Evolutionary conservation across 1,284 basidiomycete genomes (phyloP).

Genomic region (Malassezia japonica): DNA sequence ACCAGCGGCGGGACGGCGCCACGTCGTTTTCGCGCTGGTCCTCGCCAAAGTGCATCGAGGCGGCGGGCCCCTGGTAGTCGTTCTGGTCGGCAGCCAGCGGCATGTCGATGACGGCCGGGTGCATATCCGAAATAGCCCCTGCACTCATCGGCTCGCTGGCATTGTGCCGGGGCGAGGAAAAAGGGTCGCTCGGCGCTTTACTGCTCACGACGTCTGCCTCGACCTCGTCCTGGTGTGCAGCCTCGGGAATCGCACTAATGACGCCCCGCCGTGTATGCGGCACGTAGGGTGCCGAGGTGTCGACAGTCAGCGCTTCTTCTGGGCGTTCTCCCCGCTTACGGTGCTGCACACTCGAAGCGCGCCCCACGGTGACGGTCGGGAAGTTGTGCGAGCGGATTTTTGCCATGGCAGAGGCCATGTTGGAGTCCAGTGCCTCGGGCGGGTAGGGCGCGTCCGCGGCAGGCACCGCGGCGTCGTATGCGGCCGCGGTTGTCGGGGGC

Average conservation of each 20-base stretch:
- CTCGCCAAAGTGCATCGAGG: not conserved
- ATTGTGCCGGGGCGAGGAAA: not conserved
- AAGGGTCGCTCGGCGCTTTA: not conserved
- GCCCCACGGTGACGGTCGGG: constrained; percentile 11
- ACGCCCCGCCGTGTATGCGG: not conserved
- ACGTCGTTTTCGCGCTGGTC: not conserved
- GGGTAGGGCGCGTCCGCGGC: not conserved
- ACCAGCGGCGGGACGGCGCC: constrained; percentile 3
- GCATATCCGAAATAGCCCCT: not conserved
- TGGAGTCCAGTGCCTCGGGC: not conserved
- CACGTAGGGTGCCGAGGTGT: not conserved
- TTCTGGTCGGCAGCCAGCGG: not conserved
- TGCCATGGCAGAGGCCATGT: constrained; percentile 1
- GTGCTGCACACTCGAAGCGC: constrained; percentile 9
- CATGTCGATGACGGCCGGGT: no score
- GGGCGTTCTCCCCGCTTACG: no score
- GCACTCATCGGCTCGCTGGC: not conserved
- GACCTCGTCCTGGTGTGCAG: not conserved
- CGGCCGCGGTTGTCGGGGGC: not conserved
- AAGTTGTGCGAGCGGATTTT: constrained; percentile 9
- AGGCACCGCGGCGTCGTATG: not conserved
- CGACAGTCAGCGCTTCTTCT: not conserved
- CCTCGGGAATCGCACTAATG: constrained; percentile 1
- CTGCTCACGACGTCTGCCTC: constrained; percentile 2
- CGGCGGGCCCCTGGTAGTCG: not conserved